These are phyloP conservation scores for Eucalyptus pauciflora DNA, from an alignment of 345 rosid species.

Conservation along the genomic window DNA sequence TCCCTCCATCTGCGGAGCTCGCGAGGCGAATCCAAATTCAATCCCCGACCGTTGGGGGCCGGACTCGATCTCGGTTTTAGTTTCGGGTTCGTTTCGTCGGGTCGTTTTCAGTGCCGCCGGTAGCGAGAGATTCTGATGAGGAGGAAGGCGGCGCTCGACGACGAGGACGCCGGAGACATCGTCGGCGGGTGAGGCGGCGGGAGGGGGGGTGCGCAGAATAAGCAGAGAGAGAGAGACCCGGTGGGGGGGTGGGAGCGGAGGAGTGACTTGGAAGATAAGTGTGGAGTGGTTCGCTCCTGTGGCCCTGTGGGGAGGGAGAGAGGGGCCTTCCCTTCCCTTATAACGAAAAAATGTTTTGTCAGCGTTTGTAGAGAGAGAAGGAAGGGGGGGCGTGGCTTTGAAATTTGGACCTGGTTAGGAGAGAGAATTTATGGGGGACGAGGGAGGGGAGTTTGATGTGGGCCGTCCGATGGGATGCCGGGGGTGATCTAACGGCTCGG, in stretches of 20 bases:
- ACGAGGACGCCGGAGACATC: slow-evolving; percentile 33
- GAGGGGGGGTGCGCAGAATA: slow-evolving; percentile 20
- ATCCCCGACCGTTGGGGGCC: neutral
- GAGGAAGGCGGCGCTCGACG: neutral
- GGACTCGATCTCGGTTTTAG: neutral
- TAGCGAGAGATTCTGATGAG: slow-evolving; percentile 43
- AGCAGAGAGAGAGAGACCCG: neutral
- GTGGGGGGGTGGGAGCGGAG: neutral
- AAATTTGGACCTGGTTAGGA: neutral
- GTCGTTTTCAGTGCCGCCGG: slow-evolving; percentile 10
- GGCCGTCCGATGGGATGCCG: slow-evolving; percentile 23
- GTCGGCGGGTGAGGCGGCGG: slow-evolving; percentile 11
- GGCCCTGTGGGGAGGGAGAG: neutral
- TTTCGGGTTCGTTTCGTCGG: neutral
- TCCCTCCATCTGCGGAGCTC: slow-evolving; percentile 35
- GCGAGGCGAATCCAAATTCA: neutral
- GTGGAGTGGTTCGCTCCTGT: neutral
- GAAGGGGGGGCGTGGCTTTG: neutral
- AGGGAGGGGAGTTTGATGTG: slow-evolving; percentile 25
- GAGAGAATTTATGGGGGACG: neutral
- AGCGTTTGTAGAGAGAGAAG: neutral
- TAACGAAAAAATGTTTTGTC: neutral
- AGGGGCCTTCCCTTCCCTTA: neutral
- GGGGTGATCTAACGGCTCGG: neutral
- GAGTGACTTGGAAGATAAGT: neutral